Evolutionary conservation across 2,329 filamentous ascomycete genomes (phyloP).

Genomic region (Aotearoamyces nothofagi): DNA sequence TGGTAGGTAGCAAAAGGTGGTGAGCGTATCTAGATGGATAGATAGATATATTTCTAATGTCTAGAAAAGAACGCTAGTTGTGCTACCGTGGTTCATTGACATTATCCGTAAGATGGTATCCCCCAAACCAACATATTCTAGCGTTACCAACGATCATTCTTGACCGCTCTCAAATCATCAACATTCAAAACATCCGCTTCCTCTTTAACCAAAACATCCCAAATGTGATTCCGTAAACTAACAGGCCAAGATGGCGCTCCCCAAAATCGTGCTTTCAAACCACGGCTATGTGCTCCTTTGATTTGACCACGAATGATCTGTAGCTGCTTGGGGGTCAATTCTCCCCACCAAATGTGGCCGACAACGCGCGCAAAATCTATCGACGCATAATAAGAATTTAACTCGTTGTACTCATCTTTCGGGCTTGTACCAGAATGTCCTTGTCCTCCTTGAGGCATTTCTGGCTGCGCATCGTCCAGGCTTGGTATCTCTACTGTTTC

Average conservation of each 20-base stretch:
- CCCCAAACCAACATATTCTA: no score
- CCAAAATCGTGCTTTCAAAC: constrained; percentile 45
- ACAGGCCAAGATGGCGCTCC: constrained; percentile 41
- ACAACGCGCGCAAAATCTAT: constrained; percentile 37
- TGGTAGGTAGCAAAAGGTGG: no score
- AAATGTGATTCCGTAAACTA: constrained; percentile 35
- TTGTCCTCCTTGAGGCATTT: no score
- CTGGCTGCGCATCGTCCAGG: no score
- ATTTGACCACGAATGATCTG: constrained; percentile 29
- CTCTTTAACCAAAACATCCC: constrained; percentile 37
- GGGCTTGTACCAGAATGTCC: constrained; percentile 25
- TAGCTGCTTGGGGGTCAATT: constrained; percentile 29
- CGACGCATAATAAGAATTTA: constrained; percentile 54
- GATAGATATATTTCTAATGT: no score
- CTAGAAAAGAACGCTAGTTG: no score
- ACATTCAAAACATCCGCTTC: constrained; percentile 46
- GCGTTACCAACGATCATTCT: no score
- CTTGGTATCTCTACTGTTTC: no score
- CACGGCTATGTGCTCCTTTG: constrained; percentile 29
- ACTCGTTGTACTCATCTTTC: constrained; percentile 25
- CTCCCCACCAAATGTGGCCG: constrained; percentile 31
- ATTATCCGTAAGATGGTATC: no score
- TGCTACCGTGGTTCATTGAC: no score
- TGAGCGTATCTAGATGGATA: no score
- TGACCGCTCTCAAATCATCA: constrained; percentile 41